These are phyloP conservation scores for Populus hybrid DNA, from an alignment of 441 rosid genomes.

Conservation along the genomic window DNA sequence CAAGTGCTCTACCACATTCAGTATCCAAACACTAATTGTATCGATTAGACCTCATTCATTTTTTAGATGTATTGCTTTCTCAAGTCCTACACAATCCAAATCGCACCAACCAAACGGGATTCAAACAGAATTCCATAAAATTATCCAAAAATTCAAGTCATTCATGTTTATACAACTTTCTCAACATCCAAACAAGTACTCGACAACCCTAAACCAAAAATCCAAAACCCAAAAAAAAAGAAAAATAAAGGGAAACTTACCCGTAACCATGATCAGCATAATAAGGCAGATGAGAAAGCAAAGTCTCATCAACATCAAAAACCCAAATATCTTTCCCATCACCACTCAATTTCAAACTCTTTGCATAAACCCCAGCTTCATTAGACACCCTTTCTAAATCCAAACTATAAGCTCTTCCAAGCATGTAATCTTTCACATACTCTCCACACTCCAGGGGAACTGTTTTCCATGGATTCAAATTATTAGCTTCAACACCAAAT, in stretches of 20 bases:
- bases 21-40: not conserved
- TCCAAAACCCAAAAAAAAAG: not conserved
- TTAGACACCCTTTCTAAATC: constrained; percentile 65
- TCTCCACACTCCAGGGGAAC: constrained; percentile 68
- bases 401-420: constrained; percentile 57
- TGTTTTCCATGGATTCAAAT: constrained; percentile 76
- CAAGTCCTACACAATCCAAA: not conserved
- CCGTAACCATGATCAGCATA: constrained; percentile 77
- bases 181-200: constrained; percentile 7
- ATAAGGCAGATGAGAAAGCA: constrained; percentile 88
- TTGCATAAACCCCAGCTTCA: constrained; percentile 65
- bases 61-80: not conserved
- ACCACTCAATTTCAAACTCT: constrained; percentile 38
- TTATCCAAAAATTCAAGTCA: not conserved
- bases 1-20: not conserved
- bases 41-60: not conserved
- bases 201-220: not conserved
- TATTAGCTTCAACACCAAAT: constrained; percentile 81
- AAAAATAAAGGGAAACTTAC: constrained; percentile 24
- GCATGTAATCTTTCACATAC: constrained; percentile 62
- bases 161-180: constrained; percentile 1
- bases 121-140: not conserved
- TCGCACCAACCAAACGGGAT: not conserved
- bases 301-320: constrained; percentile 88
- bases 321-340: constrained; percentile 88